These are phyloP conservation scores for Globisporangium splendens DNA, from an alignment of 352 stramenopile genomes.

Conservation along the genomic window DNA sequence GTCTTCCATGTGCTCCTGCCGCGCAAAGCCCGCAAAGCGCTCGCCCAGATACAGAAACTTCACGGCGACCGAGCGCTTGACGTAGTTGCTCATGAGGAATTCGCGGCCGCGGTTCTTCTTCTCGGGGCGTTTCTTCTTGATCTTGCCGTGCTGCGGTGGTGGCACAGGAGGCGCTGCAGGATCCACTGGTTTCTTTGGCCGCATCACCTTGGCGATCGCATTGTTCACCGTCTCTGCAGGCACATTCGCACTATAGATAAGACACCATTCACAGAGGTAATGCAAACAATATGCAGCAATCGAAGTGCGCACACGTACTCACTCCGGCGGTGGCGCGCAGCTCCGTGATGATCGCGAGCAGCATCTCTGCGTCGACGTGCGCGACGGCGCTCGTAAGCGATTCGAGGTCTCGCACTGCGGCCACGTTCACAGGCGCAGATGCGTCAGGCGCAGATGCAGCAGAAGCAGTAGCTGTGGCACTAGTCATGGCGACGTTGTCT, in stretches of 20 bases:
- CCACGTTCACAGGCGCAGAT: conserved; percentile 5
- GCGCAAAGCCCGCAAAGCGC: conserved; percentile 86
- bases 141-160: conserved; percentile 17
- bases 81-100: conserved; percentile 80
- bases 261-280: too few species aligned
- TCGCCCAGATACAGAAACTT: conserved; percentile 88
- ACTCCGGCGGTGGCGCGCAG: conserved; percentile 55
- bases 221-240: conserved; percentile 59
- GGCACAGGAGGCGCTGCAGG: conserved; percentile 5
- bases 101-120: conserved; percentile 39
- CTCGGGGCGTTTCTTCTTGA: conserved; percentile 49
- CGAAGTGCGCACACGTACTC: conserved; percentile 29
- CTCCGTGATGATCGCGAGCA: conserved; percentile 70
- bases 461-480: not conserved
- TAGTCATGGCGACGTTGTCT: not conserved
- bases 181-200: conserved; percentile 5
- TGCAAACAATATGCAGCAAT: not conserved
- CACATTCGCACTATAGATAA: not conserved
- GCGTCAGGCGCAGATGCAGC: too few species aligned
- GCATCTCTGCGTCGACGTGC: conserved; percentile 34
- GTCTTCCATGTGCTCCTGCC: conserved; percentile 87
- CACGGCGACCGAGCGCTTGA: conserved; percentile 60
- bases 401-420: conserved; percentile 21
- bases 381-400: conserved; percentile 24
- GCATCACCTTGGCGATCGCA: conserved; percentile 70